Evolutionary conservation across 176 grass and related monocot genomes (phyloP).

Genomic region (Oryza meridionalis): DNA sequence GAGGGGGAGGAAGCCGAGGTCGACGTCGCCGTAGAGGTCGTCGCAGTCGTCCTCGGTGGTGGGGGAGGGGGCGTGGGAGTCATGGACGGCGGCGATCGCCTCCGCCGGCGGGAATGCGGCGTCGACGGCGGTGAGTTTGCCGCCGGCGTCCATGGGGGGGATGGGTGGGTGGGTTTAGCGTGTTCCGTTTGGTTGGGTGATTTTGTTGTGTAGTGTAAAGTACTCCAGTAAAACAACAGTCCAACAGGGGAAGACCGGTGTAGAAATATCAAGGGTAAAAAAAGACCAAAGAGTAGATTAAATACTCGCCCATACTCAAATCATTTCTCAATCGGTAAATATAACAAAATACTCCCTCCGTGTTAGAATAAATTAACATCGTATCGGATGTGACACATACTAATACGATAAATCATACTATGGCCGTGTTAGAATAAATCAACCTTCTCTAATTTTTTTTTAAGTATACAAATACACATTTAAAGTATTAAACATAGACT

Average conservation of each 20-base stretch:
- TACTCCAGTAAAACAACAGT: too few species aligned
- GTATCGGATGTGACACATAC: too few species aligned
- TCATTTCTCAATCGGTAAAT: neutral
- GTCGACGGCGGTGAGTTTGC: neutral
- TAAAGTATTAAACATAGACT: too few species aligned
- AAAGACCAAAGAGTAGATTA: too few species aligned
- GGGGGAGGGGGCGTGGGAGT: neutral
- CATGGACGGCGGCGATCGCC: slow-evolving; percentile 23
- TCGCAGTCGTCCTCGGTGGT: slow-evolving; percentile 45
- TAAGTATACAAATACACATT: too few species aligned
- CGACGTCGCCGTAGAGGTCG: slow-evolving; percentile 53
- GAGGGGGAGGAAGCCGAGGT: slow-evolving; percentile 43
- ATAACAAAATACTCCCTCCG: too few species aligned
- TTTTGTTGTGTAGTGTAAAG: neutral
- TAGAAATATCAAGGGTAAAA: neutral
- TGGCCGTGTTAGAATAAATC: too few species aligned
- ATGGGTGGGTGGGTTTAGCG: slow-evolving; percentile 28
- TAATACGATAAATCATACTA: too few species aligned
- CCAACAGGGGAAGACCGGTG: neutral
- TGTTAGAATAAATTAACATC: too few species aligned
- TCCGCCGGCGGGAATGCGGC: neutral
- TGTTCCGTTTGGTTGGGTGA: slow-evolving; percentile 1
- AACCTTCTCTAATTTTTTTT: too few species aligned
- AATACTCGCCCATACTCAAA: too few species aligned
- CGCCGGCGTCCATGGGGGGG: slow-evolving; percentile 35